phyloP scores from a whole-genome alignment of 139 green algal genomes.

The Ostreobium quekettii region DNA sequence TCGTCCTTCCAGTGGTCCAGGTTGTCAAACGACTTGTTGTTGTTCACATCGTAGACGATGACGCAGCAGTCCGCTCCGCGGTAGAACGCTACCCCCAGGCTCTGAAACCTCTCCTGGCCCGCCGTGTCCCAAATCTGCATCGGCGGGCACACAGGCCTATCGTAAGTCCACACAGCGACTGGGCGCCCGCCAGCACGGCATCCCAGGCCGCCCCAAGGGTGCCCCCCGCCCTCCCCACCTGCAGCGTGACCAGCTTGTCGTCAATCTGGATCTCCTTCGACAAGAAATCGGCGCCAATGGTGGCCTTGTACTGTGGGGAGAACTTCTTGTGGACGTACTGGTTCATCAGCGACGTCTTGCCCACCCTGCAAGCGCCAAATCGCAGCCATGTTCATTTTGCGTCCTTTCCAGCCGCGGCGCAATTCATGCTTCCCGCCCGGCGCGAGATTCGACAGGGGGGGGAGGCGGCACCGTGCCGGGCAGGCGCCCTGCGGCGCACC shows the following conservation, averaged over 20 bases:
- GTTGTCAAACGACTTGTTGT: conserved; percentile 90
- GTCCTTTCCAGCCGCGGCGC: not conserved
- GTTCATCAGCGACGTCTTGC: conserved; percentile 99
- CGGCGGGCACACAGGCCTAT: not conserved
- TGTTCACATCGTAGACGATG: conserved; percentile 96
- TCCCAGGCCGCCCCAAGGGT: not conserved
- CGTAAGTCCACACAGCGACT: too few relatives aligned
- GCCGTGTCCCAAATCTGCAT: conserved; percentile 97
- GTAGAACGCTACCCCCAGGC: conserved; percentile 95
- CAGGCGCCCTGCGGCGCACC: conserved; percentile 44
- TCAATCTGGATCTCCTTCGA: conserved; percentile 98
- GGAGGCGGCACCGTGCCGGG: not conserved
- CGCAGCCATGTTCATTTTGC: too few relatives aligned
- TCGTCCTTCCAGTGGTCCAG: conserved; percentile 98
- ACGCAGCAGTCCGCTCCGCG: conserved; percentile 96
- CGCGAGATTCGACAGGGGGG: not conserved
- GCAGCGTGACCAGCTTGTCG: conserved; percentile 94
- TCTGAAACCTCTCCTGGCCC: conserved; percentile 96
- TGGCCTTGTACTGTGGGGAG: conserved; percentile 97
- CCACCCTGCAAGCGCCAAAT: conserved; percentile 59
- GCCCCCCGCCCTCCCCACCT: conserved; percentile 37
- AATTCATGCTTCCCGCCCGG: not conserved
- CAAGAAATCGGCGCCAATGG: conserved; percentile 97
- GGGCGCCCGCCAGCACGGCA: not conserved
- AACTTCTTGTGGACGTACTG: conserved; percentile 99